Percentiles rank a stretch among this genome's conserved stretches.
These are phyloP conservation scores for Aspergillus aculeatus DNA, from an alignment of 2,329 filamentous ascomycete genomes.

Conservation along the genomic window DNA sequence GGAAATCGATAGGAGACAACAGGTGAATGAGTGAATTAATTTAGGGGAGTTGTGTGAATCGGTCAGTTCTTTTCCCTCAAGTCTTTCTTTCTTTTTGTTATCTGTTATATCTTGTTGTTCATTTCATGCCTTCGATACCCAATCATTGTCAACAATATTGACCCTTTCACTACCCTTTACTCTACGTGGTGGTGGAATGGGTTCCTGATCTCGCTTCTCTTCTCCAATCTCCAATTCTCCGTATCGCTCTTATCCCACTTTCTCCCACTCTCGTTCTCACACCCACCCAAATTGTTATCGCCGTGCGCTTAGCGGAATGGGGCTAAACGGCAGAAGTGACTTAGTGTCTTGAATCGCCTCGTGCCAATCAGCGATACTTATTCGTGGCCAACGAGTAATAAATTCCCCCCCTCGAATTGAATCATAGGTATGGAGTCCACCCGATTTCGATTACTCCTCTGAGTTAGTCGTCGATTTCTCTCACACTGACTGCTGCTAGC, in stretches of 20 bases:
- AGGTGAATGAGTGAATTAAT: not conserved
- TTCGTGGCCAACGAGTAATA: not conserved
- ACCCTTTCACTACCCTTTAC: too few relatives aligned
- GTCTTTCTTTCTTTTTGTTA: not conserved
- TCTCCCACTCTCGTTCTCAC: not conserved
- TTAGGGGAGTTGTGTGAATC: not conserved
- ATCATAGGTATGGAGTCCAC: constrained; percentile 10
- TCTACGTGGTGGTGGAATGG: not conserved
- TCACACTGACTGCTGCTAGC: not conserved
- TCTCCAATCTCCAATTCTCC: not conserved
- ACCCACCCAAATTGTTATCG: not conserved
- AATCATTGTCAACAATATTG: too few relatives aligned
- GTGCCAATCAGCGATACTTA: not conserved
- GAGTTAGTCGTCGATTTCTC: constrained; percentile 5
- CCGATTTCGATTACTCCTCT: constrained; percentile 7
- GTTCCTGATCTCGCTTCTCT: not conserved
- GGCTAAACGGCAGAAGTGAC: constrained; percentile 1
- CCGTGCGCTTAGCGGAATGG: constrained; percentile 2
- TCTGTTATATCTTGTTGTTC: too few relatives aligned
- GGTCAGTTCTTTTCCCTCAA: not conserved
- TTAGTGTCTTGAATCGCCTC: not conserved
- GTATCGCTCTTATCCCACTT: not conserved
- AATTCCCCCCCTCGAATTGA: constrained; percentile 3
- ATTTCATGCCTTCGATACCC: not conserved
- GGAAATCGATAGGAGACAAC: not conserved